These are phyloP conservation scores for Annulohypoxylon bovei DNA, from an alignment of 495 filamentous ascomycete genomes.

Conservation along the genomic window DNA sequence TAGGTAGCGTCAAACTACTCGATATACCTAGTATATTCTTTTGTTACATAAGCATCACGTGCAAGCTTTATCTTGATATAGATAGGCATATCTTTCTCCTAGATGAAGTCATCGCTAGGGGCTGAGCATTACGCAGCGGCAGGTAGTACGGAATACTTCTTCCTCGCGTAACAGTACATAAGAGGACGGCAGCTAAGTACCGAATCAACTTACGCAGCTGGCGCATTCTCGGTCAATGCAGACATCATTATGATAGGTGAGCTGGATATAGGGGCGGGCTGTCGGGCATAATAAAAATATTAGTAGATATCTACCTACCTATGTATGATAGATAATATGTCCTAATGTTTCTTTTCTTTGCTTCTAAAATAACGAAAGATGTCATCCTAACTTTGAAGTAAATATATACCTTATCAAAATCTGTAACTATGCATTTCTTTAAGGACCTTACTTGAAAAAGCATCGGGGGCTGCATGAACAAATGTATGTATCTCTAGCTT, in stretches of 20 bases:
- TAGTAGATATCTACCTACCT: neutral
- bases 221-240: slow-evolving; percentile 9
- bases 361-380: neutral
- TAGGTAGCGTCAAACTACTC: too few relatives aligned
- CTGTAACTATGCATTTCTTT: neutral
- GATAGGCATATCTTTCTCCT: neutral
- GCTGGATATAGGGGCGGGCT: neutral
- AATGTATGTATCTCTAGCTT: neutral
- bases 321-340: neutral
- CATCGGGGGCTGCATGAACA: neutral
- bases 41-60: slow-evolving; percentile 24
- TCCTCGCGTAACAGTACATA: slow-evolving; percentile 13
- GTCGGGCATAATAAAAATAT: neutral
- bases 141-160: slow-evolving; percentile 6
- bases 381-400: neutral
- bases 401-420: neutral
- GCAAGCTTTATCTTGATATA: neutral
- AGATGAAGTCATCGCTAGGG: slow-evolving; percentile 35
- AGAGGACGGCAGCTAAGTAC: neutral
- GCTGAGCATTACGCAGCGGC: slow-evolving; percentile 18
- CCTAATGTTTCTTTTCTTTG: neutral
- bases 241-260: neutral
- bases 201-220: neutral
- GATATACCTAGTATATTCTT: too few relatives aligned
- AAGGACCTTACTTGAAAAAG: neutral